Conservation (phyloP, 257 asterid species). For the Oldenlandia corymbosa region DNA sequence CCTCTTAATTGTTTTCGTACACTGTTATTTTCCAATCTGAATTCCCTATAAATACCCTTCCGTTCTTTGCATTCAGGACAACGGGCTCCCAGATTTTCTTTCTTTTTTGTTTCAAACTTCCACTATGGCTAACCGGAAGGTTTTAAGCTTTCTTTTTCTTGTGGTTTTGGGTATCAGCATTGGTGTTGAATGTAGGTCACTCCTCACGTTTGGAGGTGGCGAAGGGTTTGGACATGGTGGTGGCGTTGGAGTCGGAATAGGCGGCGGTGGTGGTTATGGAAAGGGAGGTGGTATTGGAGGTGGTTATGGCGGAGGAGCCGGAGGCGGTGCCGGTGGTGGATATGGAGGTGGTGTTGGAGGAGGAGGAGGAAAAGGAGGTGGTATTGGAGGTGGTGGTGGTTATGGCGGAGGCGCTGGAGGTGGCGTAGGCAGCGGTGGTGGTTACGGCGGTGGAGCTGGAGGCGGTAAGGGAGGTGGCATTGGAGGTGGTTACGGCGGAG, state of each 20-base stretch:
- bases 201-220: conserved; percentile 30
- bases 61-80: conserved; percentile 8
- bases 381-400: conserved; percentile 6
- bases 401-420: not conserved
- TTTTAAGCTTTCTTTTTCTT: conserved; percentile 16
- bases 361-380: not conserved
- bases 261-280: conserved; percentile 9
- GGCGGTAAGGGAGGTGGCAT: not conserved
- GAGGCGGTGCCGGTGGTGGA: not conserved
- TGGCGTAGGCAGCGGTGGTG: conserved; percentile 1
- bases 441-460: not conserved
- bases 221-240: conserved; percentile 21
- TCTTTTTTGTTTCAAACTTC: not conserved
- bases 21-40: conserved; percentile 1
- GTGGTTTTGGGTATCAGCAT: conserved; percentile 22
- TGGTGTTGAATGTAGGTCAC: conserved; percentile 27
- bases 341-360: not conserved
- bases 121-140: conserved; percentile 26
- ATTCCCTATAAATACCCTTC: conserved; percentile 23
- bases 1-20: conserved; percentile 3
- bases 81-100: too few relatives aligned
- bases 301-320: not conserved
- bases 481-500: conserved; percentile 4
- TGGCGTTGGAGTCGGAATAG: conserved; percentile 13
- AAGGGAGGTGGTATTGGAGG: conserved; percentile 13